These are phyloP conservation scores for Goffeauzyma gilvescens DNA, from an alignment of 768 basidiomycete species.

Conservation along the genomic window DNA sequence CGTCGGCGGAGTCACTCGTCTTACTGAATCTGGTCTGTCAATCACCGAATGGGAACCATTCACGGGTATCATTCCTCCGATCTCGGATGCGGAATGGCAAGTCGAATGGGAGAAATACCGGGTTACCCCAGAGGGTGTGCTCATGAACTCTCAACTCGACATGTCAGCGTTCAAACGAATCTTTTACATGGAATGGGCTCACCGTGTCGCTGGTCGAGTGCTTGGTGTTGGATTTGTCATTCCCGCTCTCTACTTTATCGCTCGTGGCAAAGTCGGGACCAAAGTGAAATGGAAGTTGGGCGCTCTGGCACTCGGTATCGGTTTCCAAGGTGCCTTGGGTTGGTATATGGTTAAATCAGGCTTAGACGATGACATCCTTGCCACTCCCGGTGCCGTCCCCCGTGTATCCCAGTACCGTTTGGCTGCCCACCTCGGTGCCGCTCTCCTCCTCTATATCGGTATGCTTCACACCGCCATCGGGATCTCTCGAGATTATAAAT, in stretches of 20 bases:
- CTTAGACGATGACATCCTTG: conserved; percentile 60
- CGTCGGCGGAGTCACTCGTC: conserved; percentile 84
- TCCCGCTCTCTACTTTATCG: conserved; percentile 62
- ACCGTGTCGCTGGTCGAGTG: conserved; percentile 77
- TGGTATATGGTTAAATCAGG: conserved; percentile 99
- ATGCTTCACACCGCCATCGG: conserved; percentile 68
- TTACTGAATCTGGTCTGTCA: conserved; percentile 91
- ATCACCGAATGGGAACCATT: conserved; percentile 97
- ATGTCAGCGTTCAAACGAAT: conserved; percentile 86
- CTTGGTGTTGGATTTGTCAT: conserved; percentile 45
- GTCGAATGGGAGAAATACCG: conserved; percentile 80
- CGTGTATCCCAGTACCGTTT: conserved; percentile 93
- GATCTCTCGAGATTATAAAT: conserved; percentile 44
- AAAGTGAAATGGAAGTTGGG: conserved; percentile 46
- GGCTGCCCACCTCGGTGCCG: conserved; percentile 82
- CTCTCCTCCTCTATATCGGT: conserved; percentile 76
- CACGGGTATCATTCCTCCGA: conserved; percentile 68
- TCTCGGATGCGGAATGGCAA: conserved; percentile 57
- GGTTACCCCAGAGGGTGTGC: conserved; percentile 79
- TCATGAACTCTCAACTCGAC: conserved; percentile 73
- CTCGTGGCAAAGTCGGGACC: conserved; percentile 49
- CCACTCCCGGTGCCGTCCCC: conserved; percentile 65
- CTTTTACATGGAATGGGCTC: conserved; percentile 96
- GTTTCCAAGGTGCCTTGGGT: conserved; percentile 74
- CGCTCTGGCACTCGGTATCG: conserved; percentile 61